Base-by-base conservation (phyloP, 805 yeast genomes). In the Yamadazyma kitorensis region DNA sequence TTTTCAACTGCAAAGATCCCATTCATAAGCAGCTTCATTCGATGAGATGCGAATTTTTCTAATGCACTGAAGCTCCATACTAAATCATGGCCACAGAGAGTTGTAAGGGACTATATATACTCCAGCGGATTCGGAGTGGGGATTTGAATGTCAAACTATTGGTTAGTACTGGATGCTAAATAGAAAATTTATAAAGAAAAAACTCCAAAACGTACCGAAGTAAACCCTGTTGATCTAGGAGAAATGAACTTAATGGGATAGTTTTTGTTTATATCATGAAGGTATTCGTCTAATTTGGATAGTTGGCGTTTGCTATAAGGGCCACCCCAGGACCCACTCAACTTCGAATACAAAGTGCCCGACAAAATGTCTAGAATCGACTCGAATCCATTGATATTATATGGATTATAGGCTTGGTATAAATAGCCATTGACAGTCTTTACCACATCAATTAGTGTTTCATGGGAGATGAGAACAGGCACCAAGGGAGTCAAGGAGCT, bases 1-100 rank as follows among this genome's bases (percentile, higher is more conserved):
- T 91, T 91, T 44, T 82, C 82, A 27, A 91, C 76, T 6, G 98
- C 98, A 67, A 91, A 86, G 1, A 93, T 74, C 27, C 98, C 98
- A 50, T 88, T 86, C 96, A 91, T 86, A 10, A 23, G 22, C 19
- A 23, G 22, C 19, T 18, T 28, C 37, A 34, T 34, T 15, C 17
- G 29, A 7, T 28, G 21, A 17, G 31, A 28, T 18, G 31, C 16
- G 31, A 28, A n/a, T n/a, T n/a, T n/a, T n/a, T n/a, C n/a, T n/a
- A n/a, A n/a, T n/a, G n/a, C n/a, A n/a, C n/a, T n/a, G n/a, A n/a
- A n/a, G n/a, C n/a, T n/a, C n/a, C n/a, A n/a, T n/a, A n/a, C n/a
- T n/a, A n/a, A n/a, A n/a, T n/a, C n/a, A n/a, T n/a, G n/a, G n/a
- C n/a, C n/a, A n/a, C n/a, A n/a, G n/a, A n/a, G n/a, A n/a, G n/a